Evolutionary conservation across 2,329 filamentous ascomycete genomes (phyloP).

Genomic region (Talaromyces islandicus): DNA sequence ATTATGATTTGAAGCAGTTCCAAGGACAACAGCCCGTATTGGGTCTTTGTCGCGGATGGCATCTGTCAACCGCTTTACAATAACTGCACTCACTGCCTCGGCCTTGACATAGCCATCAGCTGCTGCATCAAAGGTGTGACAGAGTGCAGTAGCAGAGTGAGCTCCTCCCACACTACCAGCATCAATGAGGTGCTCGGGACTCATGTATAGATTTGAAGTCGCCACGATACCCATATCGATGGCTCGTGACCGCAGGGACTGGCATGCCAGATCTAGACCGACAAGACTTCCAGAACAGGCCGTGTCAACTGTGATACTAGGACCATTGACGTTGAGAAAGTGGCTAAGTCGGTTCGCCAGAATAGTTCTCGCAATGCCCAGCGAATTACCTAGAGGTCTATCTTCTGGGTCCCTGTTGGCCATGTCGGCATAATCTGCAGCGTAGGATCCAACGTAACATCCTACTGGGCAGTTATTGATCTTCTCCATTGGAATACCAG

Average conservation of each 20-base stretch:
- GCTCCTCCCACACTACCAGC: constrained; percentile 21
- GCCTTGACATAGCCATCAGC: constrained; percentile 47
- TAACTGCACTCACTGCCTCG: constrained; percentile 44
- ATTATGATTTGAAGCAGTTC: constrained; percentile 24
- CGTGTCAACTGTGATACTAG: constrained; percentile 42
- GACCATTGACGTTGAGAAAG: constrained; percentile 34
- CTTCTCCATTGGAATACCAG: constrained; percentile 13
- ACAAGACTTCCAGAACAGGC: constrained; percentile 40
- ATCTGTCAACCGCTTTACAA: constrained; percentile 44
- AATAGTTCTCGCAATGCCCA: constrained; percentile 29
- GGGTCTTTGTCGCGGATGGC: constrained; percentile 42
- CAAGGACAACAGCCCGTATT: constrained; percentile 32
- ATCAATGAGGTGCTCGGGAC: constrained; percentile 23
- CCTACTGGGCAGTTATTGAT: constrained; percentile 17
- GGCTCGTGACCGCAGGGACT: constrained; percentile 22
- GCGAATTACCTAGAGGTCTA: constrained; percentile 12
- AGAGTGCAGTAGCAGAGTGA: constrained; percentile 49
- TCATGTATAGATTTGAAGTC: constrained; percentile 20
- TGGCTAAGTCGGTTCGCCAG: constrained; percentile 35
- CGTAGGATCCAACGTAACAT: constrained; percentile 20
- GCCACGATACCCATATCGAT: constrained; percentile 17
- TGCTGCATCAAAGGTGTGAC: constrained; percentile 40
- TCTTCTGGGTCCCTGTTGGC: constrained; percentile 12
- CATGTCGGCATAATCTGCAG: constrained; percentile 18
- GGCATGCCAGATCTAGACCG: constrained; percentile 27